phyloP scores from a whole-genome alignment of 108 stramenopile species.

The Skeletonema menzelii region DNA sequence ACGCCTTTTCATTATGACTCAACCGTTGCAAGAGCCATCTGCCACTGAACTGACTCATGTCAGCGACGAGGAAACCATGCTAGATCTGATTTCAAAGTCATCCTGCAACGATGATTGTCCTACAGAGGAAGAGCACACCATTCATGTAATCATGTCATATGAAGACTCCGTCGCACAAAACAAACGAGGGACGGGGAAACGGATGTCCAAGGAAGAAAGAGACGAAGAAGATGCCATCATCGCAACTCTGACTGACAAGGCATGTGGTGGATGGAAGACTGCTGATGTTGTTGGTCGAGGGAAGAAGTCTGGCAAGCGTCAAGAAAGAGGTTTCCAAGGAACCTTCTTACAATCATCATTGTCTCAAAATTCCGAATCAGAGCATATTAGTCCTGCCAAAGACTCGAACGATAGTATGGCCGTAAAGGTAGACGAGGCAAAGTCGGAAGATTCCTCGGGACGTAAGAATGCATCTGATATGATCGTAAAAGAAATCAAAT shows the following conservation, averaged over 20 bases:
- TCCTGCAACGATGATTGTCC: not conserved
- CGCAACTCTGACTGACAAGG: conserved; percentile 21
- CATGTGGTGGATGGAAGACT: conserved; percentile 18
- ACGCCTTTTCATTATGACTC: conserved; percentile 20
- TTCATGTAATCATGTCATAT: conserved; percentile 30
- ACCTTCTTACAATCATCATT: conserved; percentile 31
- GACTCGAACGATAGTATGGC: not conserved
- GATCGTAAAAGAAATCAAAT: not conserved
- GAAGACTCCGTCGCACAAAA: not conserved
- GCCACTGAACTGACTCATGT: conserved; percentile 12
- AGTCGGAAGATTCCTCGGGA: not conserved
- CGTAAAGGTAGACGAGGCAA: not conserved
- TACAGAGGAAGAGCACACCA: not conserved
- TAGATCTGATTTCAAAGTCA: conserved; percentile 2
- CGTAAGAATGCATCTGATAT: not conserved
- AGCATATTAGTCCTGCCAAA: not conserved
- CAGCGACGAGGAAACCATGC: conserved; percentile 6
- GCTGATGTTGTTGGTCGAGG: not conserved
- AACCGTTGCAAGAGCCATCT: not conserved
- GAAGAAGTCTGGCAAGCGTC: conserved; percentile 13
- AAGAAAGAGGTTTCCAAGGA: conserved; percentile 40
- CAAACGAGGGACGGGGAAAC: conserved; percentile 6
- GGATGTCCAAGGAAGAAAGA: conserved; percentile 23
- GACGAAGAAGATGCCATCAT: conserved; percentile 28
- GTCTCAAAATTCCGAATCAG: not conserved